These are phyloP conservation scores for Lophium mytilinum DNA, from an alignment of 495 filamentous ascomycete genomes.

Conservation along the genomic window DNA sequence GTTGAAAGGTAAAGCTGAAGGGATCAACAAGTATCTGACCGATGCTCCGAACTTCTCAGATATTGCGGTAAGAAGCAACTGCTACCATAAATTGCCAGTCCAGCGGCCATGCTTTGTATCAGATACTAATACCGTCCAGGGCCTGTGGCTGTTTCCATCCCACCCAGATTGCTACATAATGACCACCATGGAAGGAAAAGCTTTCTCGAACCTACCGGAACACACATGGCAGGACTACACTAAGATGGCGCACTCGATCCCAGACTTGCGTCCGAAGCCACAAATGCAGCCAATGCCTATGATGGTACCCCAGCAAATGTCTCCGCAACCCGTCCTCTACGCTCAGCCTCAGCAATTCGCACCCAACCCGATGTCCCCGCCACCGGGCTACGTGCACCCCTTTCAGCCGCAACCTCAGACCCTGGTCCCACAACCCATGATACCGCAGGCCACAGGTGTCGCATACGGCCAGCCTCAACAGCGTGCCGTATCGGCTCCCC, in stretches of 20 bases:
- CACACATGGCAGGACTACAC: constrained; percentile 23
- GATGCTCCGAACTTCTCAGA: constrained; percentile 9
- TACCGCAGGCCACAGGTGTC: background rate
- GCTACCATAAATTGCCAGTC: background rate
- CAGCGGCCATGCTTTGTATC: background rate
- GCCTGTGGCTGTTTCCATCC: constrained; percentile 20
- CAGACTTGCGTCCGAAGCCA: background rate
- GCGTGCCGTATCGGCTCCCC: no score
- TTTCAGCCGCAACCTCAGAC: no score
- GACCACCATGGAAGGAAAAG: constrained; percentile 16
- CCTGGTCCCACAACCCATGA: no score
- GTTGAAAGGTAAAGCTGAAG: constrained; percentile 15
- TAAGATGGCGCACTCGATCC: constrained; percentile 9
- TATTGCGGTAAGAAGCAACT: constrained; percentile 10
- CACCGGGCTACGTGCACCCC: no score
- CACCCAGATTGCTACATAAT: constrained; percentile 17
- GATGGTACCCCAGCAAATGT: background rate
- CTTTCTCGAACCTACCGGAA: constrained; percentile 21
- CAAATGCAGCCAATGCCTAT: background rate
- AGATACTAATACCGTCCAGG: constrained; percentile 1
- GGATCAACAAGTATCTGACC: constrained; percentile 21
- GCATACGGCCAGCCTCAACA: background rate
- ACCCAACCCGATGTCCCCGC: no score
- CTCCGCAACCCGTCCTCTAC: no score
- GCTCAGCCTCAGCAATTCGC: no score